Evolutionary conservation across 371 early-diverging fungal species (phyloP).

Genomic region (Mortierella polycephala): DNA sequence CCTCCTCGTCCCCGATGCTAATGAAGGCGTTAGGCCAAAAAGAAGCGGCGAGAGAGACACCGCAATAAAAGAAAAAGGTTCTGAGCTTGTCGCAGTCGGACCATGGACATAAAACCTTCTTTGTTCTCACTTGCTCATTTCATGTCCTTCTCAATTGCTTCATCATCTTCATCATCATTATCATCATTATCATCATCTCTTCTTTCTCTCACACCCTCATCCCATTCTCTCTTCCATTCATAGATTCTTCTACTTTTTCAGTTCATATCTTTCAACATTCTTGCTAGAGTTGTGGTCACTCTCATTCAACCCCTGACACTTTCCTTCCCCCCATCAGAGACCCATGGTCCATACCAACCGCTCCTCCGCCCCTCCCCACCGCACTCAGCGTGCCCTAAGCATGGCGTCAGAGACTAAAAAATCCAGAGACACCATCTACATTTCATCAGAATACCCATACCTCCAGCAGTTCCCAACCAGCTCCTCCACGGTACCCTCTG

Average conservation of each 20-base stretch:
- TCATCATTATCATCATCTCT: neutral
- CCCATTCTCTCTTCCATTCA: slow-evolving; percentile 1
- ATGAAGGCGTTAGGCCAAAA: too few relatives aligned
- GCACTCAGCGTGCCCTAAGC: slow-evolving; percentile 51
- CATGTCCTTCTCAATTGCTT: slow-evolving; percentile 2
- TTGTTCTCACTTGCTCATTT: neutral
- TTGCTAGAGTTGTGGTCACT: neutral
- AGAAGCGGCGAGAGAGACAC: too few relatives aligned
- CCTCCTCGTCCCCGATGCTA: too few relatives aligned
- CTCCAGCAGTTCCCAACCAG: slow-evolving; percentile 7
- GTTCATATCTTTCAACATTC: neutral
- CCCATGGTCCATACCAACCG: slow-evolving; percentile 15
- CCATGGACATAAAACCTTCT: neutral
- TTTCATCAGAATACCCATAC: slow-evolving; percentile 24
- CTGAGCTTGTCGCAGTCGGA: too few relatives aligned
- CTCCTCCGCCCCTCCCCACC: slow-evolving; percentile 23
- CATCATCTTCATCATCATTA: neutral
- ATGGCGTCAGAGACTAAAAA: slow-evolving; percentile 43
- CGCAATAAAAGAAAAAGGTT: neutral
- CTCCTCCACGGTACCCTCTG: neutral
- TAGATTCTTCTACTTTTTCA: neutral
- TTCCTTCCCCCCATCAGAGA: neutral
- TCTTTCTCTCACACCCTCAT: neutral
- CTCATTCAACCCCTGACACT: neutral
- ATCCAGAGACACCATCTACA: slow-evolving; percentile 13